Base-by-base conservation (phyloP, 2,329 filamentous ascomycete genomes). In the Fusarium staphyleae region DNA sequence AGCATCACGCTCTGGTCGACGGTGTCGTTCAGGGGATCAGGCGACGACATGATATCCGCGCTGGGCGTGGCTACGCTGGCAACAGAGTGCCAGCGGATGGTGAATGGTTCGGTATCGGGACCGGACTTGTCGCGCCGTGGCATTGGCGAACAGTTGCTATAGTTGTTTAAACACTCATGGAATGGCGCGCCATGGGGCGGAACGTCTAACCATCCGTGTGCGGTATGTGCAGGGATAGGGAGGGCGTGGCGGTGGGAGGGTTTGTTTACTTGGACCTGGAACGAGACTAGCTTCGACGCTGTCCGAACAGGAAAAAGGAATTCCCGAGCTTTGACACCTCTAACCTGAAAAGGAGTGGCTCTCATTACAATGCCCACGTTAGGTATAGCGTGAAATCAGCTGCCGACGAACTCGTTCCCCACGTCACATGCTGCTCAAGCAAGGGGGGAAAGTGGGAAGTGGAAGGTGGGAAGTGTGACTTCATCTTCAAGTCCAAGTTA, bases 41-140 rank as follows among this genome's bases (percentile, higher is more conserved):
- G 80, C 60, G 79, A 81, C 48, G 78, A 81, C 70, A 78, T 77
- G 65, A 74, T 70, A 66, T 78, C 77, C 60, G 71, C 70, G 65
- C 71, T 74, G 46, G 73, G 69, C 43, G 71, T 74, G 39, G 68
- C 69, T 59, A 73, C 70, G 59, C 68, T 67, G 49, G 69, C 69
- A 57, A 72, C 65, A 44, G 66, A 68, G 50, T 73, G 71, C 73
- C 73, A 74, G 63, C 73, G 71, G 48, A 73, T 54, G 52, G 50
- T 66, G 61, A 66, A 72, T 22, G 65, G 53, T 45, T 73, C 63
- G 52, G 63, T 40, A 44, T 64, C 50, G 48, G 45, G 35, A 50
- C 57, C 62, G 56, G 63, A 57, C 34, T 63, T 61, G 39, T 57
- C 62, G 56, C 60, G 65, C 65, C 62, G 63, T 60, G 65, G 62